A percentile compares a stretch with the other conserved stretches of the same genome.
Conservation (phyloP, 345 rosid species). For the Dimocarpus longan region DNA sequence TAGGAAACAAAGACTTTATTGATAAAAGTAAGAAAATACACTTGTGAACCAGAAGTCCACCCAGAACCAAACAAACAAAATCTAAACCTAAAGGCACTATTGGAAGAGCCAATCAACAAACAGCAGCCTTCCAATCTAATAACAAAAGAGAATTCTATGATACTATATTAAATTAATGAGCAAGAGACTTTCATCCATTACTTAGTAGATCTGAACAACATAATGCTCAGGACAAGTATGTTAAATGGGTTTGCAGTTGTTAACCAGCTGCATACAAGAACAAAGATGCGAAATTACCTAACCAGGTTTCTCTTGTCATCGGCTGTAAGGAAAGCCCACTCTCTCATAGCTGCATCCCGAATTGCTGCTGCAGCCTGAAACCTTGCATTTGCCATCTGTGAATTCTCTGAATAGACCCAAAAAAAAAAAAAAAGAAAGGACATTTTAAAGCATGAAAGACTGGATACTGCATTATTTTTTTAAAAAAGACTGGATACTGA, state of each 20-base stretch:
- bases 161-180: background rate
- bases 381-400: slow-evolving; percentile 90
- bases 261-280: background rate
- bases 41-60: no score
- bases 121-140: no score
- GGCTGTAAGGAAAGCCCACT: slow-evolving; percentile 77
- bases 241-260: background rate
- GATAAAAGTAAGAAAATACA: no score
- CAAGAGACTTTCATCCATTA: background rate
- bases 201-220: background rate
- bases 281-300: slow-evolving; percentile 40
- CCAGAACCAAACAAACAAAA: no score
- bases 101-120: no score
- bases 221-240: background rate
- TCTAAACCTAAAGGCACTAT: no score
- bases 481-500: background rate
- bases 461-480: no score
- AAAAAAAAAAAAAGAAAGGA: slow-evolving; percentile 8
- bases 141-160: background rate
- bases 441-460: slow-evolving; percentile 16
- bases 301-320: slow-evolving; percentile 81
- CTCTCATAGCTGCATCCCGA: slow-evolving; percentile 94
- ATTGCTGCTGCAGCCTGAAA: slow-evolving; percentile 97
- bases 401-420: slow-evolving; percentile 59
- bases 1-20: no score